Percentiles rank a stretch among this genome's conserved stretches.
phyloP scores from a whole-genome alignment of 108 stramenopile species.

The Poteriospumella lacustris region DNA sequence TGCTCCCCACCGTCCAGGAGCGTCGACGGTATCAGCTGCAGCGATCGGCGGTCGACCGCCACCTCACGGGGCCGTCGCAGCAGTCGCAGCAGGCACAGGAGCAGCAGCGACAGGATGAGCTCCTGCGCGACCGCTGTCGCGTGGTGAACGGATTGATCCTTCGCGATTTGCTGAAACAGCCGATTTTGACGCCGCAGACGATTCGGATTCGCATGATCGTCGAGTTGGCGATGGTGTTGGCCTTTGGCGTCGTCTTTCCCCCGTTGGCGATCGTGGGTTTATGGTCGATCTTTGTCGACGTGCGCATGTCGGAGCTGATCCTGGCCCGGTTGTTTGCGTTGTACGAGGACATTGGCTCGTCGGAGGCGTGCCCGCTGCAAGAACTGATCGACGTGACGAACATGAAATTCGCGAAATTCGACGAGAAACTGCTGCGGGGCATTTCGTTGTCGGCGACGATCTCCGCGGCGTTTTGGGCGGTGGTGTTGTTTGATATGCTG shows the following conservation, averaged over 20 bases:
- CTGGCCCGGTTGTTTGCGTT: too few relatives aligned
- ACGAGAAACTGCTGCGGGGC: too few relatives aligned
- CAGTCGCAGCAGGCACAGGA: neutral
- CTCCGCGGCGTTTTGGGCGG: too few relatives aligned
- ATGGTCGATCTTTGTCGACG: too few relatives aligned
- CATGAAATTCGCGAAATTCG: too few relatives aligned
- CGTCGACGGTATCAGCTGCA: neutral
- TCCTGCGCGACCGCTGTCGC: neutral
- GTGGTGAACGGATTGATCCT: neutral
- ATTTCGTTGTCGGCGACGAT: too few relatives aligned
- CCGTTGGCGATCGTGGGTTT: neutral
- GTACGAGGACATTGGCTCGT: too few relatives aligned
- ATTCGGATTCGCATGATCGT: neutral
- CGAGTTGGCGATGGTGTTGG: neutral
- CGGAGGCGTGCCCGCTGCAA: too few relatives aligned
- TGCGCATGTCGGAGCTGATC: too few relatives aligned
- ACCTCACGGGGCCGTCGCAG: neutral
- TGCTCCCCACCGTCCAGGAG: too few relatives aligned
- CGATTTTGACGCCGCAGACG: neutral
- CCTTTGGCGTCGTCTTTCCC: constrained; percentile 1
- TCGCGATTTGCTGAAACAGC: neutral
- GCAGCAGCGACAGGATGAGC: neutral
- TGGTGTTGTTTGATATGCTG: too few relatives aligned
- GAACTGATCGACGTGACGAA: too few relatives aligned
- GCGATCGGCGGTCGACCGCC: neutral